phyloP scores from a whole-genome alignment of 1,284 basidiomycete genomes.

The Moesziomyces antarcticus region DNA sequence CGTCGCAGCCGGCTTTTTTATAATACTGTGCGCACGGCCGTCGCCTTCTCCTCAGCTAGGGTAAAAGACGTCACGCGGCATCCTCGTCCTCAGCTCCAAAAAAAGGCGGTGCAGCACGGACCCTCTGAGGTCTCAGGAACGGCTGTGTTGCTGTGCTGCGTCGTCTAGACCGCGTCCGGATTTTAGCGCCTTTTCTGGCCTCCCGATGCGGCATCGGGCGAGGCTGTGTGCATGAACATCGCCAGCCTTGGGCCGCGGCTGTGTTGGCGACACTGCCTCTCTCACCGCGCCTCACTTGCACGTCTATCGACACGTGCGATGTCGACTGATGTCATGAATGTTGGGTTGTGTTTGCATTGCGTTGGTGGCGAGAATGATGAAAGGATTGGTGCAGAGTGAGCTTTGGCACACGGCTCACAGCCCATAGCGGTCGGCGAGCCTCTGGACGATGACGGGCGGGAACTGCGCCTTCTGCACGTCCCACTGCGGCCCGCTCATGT shows the following conservation, averaged over 20 bases:
- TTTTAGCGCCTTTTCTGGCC: not conserved
- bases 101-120: conserved; percentile 23
- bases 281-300: too few relatives aligned
- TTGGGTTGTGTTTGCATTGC: not conserved
- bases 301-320: too few relatives aligned
- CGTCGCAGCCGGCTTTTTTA: too few relatives aligned
- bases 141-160: not conserved
- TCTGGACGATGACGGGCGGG: conserved; percentile 60
- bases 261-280: too few relatives aligned
- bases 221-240: conserved; percentile 11
- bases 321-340: too few relatives aligned
- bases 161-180: not conserved
- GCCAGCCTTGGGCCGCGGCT: too few relatives aligned
- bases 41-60: too few relatives aligned
- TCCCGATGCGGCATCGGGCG: not conserved
- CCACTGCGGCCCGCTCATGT: conserved; percentile 77
- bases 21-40: too few relatives aligned
- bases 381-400: too few relatives aligned
- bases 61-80: conserved; percentile 2
- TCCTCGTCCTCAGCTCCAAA: not conserved
- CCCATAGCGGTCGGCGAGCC: conserved; percentile 57
- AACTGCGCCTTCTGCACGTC: conserved; percentile 61
- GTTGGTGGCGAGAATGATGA: not conserved
- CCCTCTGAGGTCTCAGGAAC: conserved; percentile 7
- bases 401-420: conserved; percentile 13